Evolutionary conservation across 495 filamentous ascomycete species (phyloP).

Genomic region (Polyplosphaeria fusca): DNA sequence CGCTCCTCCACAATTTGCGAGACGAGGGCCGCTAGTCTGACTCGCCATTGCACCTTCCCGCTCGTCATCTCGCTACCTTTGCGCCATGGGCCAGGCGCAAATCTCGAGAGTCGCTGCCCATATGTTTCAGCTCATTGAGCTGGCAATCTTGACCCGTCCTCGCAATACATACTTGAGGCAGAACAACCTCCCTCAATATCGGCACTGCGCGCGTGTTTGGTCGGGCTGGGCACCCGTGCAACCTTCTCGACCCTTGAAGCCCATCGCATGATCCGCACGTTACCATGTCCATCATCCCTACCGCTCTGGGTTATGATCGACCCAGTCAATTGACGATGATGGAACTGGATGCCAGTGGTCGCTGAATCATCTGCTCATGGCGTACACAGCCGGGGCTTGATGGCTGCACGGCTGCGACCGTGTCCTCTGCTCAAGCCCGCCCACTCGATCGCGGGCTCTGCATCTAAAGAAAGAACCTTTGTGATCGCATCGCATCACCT

Average conservation of each 20-base stretch:
- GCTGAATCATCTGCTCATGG: background rate
- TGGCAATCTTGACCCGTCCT: background rate
- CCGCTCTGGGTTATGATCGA: background rate
- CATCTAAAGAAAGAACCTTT: background rate
- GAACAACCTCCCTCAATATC: no score
- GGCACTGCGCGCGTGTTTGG: background rate
- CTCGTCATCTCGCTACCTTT: background rate
- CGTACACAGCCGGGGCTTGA: background rate
- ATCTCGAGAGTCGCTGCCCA: background rate
- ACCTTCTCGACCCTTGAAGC: constrained; percentile 10
- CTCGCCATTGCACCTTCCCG: no score
- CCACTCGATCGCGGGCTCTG: background rate
- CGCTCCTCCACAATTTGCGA: background rate
- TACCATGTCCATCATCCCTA: background rate
- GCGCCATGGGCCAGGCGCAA: background rate
- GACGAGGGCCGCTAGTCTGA: background rate
- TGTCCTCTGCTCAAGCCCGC: background rate
- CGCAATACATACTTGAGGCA: no score
- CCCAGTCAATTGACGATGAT: no score
- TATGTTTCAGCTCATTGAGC: background rate
- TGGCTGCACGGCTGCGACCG: background rate
- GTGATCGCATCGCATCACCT: background rate
- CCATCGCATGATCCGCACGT: background rate
- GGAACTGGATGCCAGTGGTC: background rate
- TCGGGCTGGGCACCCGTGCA: background rate